Evolutionary conservation across 257 asterid genomes (phyloP).

Genomic region (Nicotiana attenuata): DNA sequence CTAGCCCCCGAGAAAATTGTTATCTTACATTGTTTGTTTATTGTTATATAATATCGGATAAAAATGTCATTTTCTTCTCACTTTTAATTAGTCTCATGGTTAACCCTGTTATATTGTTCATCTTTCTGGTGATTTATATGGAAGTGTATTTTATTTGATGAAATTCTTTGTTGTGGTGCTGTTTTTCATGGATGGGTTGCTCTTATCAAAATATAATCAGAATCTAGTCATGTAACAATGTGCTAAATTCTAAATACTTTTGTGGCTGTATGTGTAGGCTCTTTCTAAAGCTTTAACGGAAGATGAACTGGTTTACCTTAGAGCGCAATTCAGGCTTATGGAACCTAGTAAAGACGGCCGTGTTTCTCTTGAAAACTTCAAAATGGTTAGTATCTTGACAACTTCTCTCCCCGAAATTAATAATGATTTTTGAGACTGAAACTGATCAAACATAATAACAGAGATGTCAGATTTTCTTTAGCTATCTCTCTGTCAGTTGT

Average conservation of each 20-base stretch:
- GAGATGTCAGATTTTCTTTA: neutral
- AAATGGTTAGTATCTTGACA: conserved; percentile 34
- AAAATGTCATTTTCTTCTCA: neutral
- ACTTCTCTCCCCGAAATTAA: neutral
- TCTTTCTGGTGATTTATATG: neutral
- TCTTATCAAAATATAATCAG: neutral
- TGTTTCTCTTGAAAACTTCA: conserved; percentile 74
- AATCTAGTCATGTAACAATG: neutral
- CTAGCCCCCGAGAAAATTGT: neutral
- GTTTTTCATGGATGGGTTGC: neutral
- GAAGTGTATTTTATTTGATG: neutral
- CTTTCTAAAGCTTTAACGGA: conserved; percentile 83
- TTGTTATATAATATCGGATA: neutral
- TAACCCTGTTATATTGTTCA: neutral
- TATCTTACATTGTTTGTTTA: neutral
- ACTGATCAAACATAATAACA: neutral
- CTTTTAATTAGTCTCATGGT: neutral
- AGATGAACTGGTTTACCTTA: conserved; percentile 78
- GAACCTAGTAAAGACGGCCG: conserved; percentile 80
- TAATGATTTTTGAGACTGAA: neutral
- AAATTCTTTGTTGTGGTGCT: neutral
- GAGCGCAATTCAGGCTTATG: conserved; percentile 85
- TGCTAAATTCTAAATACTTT: neutral
- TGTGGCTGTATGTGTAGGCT: conserved; percentile 42
- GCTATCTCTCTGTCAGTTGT: neutral